Base-by-base conservation (phyloP, 441 rosid genomes). In the Bocquillonia castaneifolia region DNA sequence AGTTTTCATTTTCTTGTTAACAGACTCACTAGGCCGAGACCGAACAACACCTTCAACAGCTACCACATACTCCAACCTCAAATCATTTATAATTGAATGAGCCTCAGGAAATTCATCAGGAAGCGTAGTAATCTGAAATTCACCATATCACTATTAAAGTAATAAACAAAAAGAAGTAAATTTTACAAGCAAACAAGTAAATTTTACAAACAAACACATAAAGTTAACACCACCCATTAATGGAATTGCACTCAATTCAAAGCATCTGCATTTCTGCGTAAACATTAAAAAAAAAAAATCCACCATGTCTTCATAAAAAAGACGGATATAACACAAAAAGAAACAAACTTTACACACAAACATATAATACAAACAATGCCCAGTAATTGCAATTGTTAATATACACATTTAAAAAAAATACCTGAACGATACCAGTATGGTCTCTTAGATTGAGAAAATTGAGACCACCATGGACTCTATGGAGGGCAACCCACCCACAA, bases 401-500 rank as follows among this genome's bases (percentile, higher is more conserved):
- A 37, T n/a, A n/a, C n/a, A n/a, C n/a, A n/a, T n/a, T n/a, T n/a
- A n/a, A n/a, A n/a, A n/a, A n/a, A 45, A 2, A 48, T 62, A 89
- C 99, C 96, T 93, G 97, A 34, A 93, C 86, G 72, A 87, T 84
- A 72, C 99, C 97, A 47, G 96, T 83, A 75, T 91, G 96, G 84
- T 93, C 99, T 82, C 99, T 84, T 64, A 94, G 93, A 69, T 88
- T 94, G 76, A 94, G 77, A 80, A 94, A 91, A 61, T 96, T 86
- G 66, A 94, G 93, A 14, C 91, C 90, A 22, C 93, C 96, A 42
- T 94, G 99, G 71, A 88, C 87, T 61, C 99, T 74, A 66, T 87
- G 96, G 52, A 88, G 84, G 1, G 97, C 99, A 48, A 94, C 99
- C 99, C 97, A 94, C 0, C 97, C 99, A 42, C 96, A 91, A 64